These are phyloP conservation scores for Penicillium soppii DNA, from an alignment of 495 filamentous ascomycete species.

Conservation along the genomic window DNA sequence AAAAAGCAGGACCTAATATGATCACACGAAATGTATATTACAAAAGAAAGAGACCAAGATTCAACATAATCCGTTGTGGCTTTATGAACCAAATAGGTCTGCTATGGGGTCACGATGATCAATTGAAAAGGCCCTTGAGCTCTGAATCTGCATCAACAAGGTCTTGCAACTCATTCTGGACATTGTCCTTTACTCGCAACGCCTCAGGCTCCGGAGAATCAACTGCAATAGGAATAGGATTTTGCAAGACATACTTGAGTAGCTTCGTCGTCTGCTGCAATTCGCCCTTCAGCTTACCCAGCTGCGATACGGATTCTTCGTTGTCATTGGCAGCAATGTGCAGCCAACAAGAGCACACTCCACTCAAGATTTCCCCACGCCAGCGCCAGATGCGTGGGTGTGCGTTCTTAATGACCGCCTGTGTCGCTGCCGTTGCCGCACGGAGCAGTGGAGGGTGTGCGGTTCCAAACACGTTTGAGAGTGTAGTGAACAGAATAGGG, in stretches of 20 bases:
- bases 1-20: no score
- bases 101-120: not conserved
- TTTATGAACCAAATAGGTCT: not conserved
- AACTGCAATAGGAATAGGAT: slow-evolving; percentile 15
- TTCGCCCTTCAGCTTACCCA: slow-evolving; percentile 41
- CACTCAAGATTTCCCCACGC: slow-evolving; percentile 68
- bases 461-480: slow-evolving; percentile 69
- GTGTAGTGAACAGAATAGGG: slow-evolving; percentile 61
- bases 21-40: no score
- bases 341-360: slow-evolving; percentile 65
- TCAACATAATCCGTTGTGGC: no score
- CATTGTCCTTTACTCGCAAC: slow-evolving; percentile 22
- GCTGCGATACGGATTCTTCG: slow-evolving; percentile 2
- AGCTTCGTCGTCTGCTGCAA: slow-evolving; percentile 43
- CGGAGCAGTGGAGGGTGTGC: slow-evolving; percentile 55
- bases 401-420: slow-evolving; percentile 61
- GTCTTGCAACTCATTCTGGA: slow-evolving; percentile 32
- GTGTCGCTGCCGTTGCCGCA: slow-evolving; percentile 52
- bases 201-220: slow-evolving; percentile 17
- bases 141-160: slow-evolving; percentile 37
- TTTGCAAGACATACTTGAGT: slow-evolving; percentile 37
- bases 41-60: no score
- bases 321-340: slow-evolving; percentile 49
- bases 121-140: slow-evolving; percentile 29
- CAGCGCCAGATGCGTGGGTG: slow-evolving; percentile 70